A percentile compares a stretch with the other conserved stretches of the same genome.
phyloP scores from a whole-genome alignment of 768 basidiomycete genomes.

The Hygrophoropsis aurantiaca region DNA sequence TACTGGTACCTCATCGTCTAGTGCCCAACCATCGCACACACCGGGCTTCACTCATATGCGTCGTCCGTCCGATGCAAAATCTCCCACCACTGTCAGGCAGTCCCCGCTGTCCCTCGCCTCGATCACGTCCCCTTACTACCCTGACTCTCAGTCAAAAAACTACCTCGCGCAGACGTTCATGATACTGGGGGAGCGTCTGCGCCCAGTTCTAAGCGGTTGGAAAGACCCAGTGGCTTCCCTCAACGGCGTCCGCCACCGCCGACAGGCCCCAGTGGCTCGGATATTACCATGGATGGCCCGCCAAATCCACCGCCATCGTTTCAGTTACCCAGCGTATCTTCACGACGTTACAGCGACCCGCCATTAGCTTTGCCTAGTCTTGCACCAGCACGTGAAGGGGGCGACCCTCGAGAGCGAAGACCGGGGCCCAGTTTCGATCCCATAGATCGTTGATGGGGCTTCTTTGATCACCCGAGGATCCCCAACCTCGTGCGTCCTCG shows the following conservation, averaged over 20 bases:
- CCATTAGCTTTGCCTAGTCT: constrained; percentile 20
- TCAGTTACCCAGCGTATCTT: constrained; percentile 31
- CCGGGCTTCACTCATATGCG: constrained; percentile 21
- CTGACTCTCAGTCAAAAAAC: constrained; percentile 64
- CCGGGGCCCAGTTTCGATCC: constrained; percentile 18
- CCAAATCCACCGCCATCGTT: constrained; percentile 28
- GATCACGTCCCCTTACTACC: constrained; percentile 41
- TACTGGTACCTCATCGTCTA: constrained; percentile 18
- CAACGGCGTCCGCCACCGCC: constrained; percentile 34
- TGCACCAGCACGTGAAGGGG: constrained; percentile 34
- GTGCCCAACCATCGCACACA: constrained; percentile 14
- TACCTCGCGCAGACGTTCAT: constrained; percentile 74
- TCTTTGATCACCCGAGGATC: too few relatives aligned
- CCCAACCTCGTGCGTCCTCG: not conserved
- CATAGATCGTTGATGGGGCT: constrained; percentile 18
- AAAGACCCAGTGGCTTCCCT: constrained; percentile 36
- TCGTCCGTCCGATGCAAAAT: constrained; percentile 29
- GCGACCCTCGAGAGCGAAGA: constrained; percentile 29
- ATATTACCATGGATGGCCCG: constrained; percentile 29
- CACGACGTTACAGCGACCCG: constrained; percentile 37
- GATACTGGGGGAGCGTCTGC: constrained; percentile 76
- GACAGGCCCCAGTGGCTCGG: constrained; percentile 19
- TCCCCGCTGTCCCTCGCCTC: constrained; percentile 41
- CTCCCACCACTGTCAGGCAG: constrained; percentile 32
- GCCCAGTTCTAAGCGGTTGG: constrained; percentile 42